Percentiles rank a stretch among this genome's conserved stretches.
Evolutionary conservation across 768 basidiomycete species (phyloP).

Genomic region (Psilocybe azurescens): DNA sequence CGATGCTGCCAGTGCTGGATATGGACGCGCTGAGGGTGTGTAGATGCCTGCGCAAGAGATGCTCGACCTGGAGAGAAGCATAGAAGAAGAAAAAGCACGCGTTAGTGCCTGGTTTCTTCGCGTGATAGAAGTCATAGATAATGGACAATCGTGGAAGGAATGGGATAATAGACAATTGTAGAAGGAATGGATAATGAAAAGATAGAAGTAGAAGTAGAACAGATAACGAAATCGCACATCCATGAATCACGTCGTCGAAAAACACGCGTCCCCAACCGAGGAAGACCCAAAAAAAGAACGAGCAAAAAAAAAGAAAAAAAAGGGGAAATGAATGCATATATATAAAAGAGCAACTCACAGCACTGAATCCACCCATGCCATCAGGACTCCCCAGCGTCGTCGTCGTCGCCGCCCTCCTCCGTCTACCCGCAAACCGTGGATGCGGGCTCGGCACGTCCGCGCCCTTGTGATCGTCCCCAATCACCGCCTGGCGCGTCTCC

Average conservation of each 20-base stretch:
- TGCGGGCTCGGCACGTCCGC: conserved; percentile 53
- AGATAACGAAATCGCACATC: no score
- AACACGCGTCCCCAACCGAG: not conserved
- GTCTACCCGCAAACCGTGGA: conserved; percentile 39
- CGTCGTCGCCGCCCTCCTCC: conserved; percentile 10
- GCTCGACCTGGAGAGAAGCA: conserved; percentile 37
- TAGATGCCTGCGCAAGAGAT: conserved; percentile 38
- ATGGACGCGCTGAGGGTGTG: conserved; percentile 24
- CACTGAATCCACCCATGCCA: conserved; percentile 19
- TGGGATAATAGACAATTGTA: not conserved
- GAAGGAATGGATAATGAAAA: not conserved
- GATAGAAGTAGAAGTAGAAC: not conserved
- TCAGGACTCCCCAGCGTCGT: not conserved
- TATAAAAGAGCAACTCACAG: conserved; percentile 25
- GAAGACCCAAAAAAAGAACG: not conserved
- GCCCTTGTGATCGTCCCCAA: conserved; percentile 46
- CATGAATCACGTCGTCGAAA: no score
- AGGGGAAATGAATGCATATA: conserved; percentile 15
- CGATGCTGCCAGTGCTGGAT: conserved; percentile 13
- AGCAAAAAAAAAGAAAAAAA: conserved; percentile 11
- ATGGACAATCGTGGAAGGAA: conserved; percentile 4
- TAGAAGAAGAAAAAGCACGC: conserved; percentile 6
- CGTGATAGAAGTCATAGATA: not conserved
- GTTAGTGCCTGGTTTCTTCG: conserved; percentile 14
- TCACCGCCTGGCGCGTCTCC: conserved; percentile 47